A percentile compares a stretch with the other conserved stretches of the same genome.
Conservation (phyloP, 148 eudicot species). For the Fagopyrum tataricum region DNA sequence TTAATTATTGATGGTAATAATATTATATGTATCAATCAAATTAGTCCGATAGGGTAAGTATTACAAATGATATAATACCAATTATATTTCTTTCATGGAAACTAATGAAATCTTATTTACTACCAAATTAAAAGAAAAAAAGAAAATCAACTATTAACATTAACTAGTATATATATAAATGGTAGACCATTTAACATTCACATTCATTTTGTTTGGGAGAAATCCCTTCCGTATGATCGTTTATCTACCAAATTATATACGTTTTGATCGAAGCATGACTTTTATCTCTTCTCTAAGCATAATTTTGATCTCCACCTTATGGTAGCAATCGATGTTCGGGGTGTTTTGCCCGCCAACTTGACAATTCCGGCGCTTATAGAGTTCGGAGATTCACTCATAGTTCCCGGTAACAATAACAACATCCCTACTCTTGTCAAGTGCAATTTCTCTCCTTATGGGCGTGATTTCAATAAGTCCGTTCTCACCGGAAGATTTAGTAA, state of each 20-base stretch:
- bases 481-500: constrained; percentile 29
- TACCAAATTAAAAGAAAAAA: too few species aligned
- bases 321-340: background rate
- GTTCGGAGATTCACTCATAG: constrained; percentile 29
- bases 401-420: constrained; percentile 28
- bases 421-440: constrained; percentile 19
- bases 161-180: too few species aligned
- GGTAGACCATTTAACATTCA: too few species aligned
- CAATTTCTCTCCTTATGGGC: constrained; percentile 30
- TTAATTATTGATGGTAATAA: too few species aligned
- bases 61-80: too few species aligned
- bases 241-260: background rate
- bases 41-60: too few species aligned
- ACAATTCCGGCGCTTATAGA: constrained; percentile 22
- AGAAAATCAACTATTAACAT: too few species aligned
- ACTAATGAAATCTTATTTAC: too few species aligned
- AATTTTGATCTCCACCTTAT: background rate
- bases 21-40: too few species aligned
- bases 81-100: too few species aligned
- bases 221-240: background rate
- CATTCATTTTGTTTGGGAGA: background rate
- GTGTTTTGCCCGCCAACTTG: background rate
- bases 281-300: background rate
- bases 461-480: constrained; percentile 17
- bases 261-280: background rate